Evolutionary conservation across 1,139 yeast species (phyloP).

Genomic region (Kodamaea sp.): DNA sequence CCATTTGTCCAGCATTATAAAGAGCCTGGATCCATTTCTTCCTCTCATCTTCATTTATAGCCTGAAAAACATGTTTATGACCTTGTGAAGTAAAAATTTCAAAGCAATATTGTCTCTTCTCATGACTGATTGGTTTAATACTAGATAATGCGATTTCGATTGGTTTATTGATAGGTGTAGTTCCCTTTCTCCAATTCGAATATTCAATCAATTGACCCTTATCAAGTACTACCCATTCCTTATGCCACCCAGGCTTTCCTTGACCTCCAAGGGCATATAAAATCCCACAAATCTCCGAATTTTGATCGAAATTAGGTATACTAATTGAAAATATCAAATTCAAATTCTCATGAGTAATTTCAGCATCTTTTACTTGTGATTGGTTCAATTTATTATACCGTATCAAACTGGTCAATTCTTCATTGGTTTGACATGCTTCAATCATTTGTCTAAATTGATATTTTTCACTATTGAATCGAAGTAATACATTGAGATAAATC

Average conservation of each 20-base stretch:
- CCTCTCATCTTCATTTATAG: constrained; percentile 66
- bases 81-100: constrained; percentile 73
- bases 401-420: constrained; percentile 37
- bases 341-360: not conserved
- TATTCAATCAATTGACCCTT: constrained; percentile 68
- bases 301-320: constrained; percentile 19
- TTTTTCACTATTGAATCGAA: constrained; percentile 43
- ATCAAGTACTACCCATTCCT: constrained; percentile 78
- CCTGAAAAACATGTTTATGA: constrained; percentile 72
- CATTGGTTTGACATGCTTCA: constrained; percentile 40
- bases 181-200: constrained; percentile 78
- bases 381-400: constrained; percentile 27
- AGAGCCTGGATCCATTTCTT: constrained; percentile 64
- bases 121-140: constrained; percentile 51
- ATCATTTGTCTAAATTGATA: constrained; percentile 42
- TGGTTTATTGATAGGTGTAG: constrained; percentile 61
- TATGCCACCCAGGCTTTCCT: constrained; percentile 83
- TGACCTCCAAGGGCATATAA: constrained; percentile 69
- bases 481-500: constrained; percentile 33
- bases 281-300: constrained; percentile 48
- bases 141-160: constrained; percentile 71
- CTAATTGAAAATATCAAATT: constrained; percentile 6
- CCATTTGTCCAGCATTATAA: constrained; percentile 47
- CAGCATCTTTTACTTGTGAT: constrained; percentile 12
- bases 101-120: constrained; percentile 58